Conservation (phyloP, 768 basidiomycete species). For the Amanita jacksonii region DNA sequence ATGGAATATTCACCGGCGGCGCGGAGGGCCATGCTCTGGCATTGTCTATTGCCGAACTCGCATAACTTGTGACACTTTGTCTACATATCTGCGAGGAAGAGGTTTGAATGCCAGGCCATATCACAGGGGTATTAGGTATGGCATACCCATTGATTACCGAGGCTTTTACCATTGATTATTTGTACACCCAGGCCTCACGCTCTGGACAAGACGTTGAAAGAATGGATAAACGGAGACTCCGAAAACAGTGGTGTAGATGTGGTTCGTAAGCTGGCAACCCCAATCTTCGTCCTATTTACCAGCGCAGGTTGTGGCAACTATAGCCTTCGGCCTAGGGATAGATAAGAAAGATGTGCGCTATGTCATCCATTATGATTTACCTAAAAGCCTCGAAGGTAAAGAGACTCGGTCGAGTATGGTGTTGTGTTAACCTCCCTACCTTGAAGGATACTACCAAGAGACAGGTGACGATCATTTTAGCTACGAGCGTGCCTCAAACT, state of each 20-base stretch:
- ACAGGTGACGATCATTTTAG: conserved; percentile 39
- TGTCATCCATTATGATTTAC: conserved; percentile 74
- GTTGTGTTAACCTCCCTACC: background rate
- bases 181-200: conserved; percentile 27
- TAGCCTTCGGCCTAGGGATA: conserved; percentile 84
- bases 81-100: conserved; percentile 51
- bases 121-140: conserved; percentile 60
- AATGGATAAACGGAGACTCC: conserved; percentile 44
- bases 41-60: conserved; percentile 73
- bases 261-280: conserved; percentile 28
- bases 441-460: conserved; percentile 79
- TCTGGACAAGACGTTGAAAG: conserved; percentile 52
- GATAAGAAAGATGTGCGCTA: conserved; percentile 78
- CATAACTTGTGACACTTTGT: conserved; percentile 57
- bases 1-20: conserved; percentile 45
- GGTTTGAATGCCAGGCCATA: conserved; percentile 65
- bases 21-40: conserved; percentile 53
- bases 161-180: background rate
- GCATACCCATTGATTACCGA: conserved; percentile 2
- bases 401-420: too few relatives aligned
- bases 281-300: background rate
- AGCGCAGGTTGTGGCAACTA: conserved; percentile 63
- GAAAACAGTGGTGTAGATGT: conserved; percentile 55
- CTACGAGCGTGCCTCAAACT: background rate
- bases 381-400: conserved; percentile 80